Base-by-base conservation (phyloP, 306 rosid genomes). In the Dalbergia cultrata region DNA sequence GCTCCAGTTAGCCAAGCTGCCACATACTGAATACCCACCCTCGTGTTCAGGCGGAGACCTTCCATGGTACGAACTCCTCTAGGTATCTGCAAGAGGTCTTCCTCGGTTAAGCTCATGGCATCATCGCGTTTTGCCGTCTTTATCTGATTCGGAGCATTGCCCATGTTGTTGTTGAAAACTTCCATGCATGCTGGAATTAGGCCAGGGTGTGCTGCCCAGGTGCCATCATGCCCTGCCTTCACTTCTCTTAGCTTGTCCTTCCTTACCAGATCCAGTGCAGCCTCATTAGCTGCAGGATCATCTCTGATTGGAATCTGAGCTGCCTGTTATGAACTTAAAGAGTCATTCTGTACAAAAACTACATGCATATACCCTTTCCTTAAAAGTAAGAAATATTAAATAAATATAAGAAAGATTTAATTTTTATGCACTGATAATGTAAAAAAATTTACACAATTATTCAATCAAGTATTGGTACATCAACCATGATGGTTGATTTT, bases 191-290 rank as follows among this genome's bases (percentile, higher is more conserved):
- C 43, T 69, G 90, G 90, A 58, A 95, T 88, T 7, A 93, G 89
- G 13, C 97, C 96, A 33, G 98, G 98, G 85, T 93, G 99, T 19
- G 99, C 98, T 67, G 98, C 99, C 98, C 98, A 95, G 4, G 97
- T 95, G 61, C 99, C 98, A 75, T 93, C 99, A 67, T 95, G 98
- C 8, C 99, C 99, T 72, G 92, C 97, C 61, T 84, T 86, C 64
- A 87, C 99, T 71, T 95, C 98, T 77, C 97, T 89, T 9, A 86
- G 88, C 73, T 95, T 95, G 93, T 95, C 97, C 84, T 90, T 95
- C 82, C 83, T 93, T 64, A 95, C 97, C 37, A 90, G 74, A 34
- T 90, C 96, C 57, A 93, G 31, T 19, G 98, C 98, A 74, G 88
- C 94, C 80, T 95, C 94, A 54, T 91, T 91, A 6, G 98, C 97